Percentiles rank a stretch among this genome's conserved stretches.
Evolutionary conservation across 2,329 filamentous ascomycete species (phyloP).

Genomic region (Hansfordia pulvinata): DNA sequence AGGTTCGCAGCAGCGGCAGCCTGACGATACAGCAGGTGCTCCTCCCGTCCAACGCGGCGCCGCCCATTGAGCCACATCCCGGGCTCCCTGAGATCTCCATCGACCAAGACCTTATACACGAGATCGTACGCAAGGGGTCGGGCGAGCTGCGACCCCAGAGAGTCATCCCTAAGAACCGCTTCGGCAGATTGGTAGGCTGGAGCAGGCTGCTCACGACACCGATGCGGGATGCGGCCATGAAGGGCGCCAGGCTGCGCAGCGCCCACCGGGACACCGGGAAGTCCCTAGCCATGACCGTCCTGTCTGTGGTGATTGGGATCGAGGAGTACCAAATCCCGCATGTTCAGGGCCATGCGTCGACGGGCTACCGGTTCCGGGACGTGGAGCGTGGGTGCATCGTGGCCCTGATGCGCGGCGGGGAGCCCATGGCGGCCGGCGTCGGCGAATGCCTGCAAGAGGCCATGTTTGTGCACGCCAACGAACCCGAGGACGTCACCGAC

Average conservation of each 20-base stretch:
- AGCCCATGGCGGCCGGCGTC: constrained; percentile 46
- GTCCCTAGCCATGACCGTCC: constrained; percentile 36
- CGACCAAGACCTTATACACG: constrained; percentile 9
- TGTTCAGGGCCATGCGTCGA: constrained; percentile 30
- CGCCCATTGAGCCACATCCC: constrained; percentile 25
- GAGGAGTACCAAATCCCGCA: constrained; percentile 34
- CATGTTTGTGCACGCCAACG: constrained; percentile 32
- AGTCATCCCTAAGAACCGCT: too few relatives aligned
- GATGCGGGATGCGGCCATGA: constrained; percentile 32
- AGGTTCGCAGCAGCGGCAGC: constrained; percentile 23
- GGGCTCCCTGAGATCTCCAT: constrained; percentile 27
- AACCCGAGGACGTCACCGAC: constrained; percentile 23
- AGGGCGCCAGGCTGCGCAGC: constrained; percentile 30
- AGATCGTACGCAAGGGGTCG: constrained; percentile 5
- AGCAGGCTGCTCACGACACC: constrained; percentile 38
- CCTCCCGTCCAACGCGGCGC: constrained; percentile 22
- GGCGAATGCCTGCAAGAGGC: constrained; percentile 36
- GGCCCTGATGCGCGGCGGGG: constrained; percentile 48
- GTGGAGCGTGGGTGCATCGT: constrained; percentile 39
- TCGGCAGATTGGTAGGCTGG: too few relatives aligned
- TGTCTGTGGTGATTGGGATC: constrained; percentile 32
- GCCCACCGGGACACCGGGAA: constrained; percentile 33
- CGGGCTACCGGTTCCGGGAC: constrained; percentile 28
- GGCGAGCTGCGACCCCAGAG: too few relatives aligned
- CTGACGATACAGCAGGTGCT: constrained; percentile 31